Percentiles rank a stretch among this genome's conserved stretches.
Conservation (phyloP, 1,284 basidiomycete genomes). For the Pholiota adiposa region DNA sequence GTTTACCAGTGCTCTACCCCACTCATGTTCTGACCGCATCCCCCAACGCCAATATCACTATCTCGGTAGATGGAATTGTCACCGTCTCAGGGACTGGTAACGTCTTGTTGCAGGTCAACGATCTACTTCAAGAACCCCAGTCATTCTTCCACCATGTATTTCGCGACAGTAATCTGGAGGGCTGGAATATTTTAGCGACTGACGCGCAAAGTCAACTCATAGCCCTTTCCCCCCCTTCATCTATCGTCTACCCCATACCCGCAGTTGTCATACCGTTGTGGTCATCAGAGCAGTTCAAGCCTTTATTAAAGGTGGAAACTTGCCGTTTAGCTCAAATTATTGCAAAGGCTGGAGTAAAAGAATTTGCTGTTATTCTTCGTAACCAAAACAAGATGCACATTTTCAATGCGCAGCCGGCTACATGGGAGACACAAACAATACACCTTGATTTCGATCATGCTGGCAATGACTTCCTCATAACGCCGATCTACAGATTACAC, state of each 20-base stretch:
- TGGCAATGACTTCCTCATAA: slow-evolving; percentile 5
- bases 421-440: too few species aligned
- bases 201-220: slow-evolving; percentile 7
- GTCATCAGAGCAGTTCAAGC: slow-evolving; percentile 4
- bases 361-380: background rate
- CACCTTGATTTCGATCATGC: background rate
- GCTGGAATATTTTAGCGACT: slow-evolving; percentile 17
- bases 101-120: slow-evolving; percentile 16
- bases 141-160: slow-evolving; percentile 10
- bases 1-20: slow-evolving; percentile 29
- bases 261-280: slow-evolving; percentile 16
- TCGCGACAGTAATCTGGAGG: slow-evolving; percentile 4
- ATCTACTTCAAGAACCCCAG: slow-evolving; percentile 2
- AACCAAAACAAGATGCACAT: background rate
- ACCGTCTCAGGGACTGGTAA: slow-evolving; percentile 30
- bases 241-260: background rate
- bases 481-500: slow-evolving; percentile 10
- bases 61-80: slow-evolving; percentile 33
- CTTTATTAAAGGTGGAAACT: background rate
- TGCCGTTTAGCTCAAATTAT: background rate
- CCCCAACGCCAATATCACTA: slow-evolving; percentile 27
- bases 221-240: slow-evolving; percentile 3
- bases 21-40: slow-evolving; percentile 38
- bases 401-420: background rate
- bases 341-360: background rate